Percentiles rank a stretch among this genome's conserved stretches.
Evolutionary conservation across 306 rosid species (phyloP).

Genomic region (Ammopiptanthus mongolicus): DNA sequence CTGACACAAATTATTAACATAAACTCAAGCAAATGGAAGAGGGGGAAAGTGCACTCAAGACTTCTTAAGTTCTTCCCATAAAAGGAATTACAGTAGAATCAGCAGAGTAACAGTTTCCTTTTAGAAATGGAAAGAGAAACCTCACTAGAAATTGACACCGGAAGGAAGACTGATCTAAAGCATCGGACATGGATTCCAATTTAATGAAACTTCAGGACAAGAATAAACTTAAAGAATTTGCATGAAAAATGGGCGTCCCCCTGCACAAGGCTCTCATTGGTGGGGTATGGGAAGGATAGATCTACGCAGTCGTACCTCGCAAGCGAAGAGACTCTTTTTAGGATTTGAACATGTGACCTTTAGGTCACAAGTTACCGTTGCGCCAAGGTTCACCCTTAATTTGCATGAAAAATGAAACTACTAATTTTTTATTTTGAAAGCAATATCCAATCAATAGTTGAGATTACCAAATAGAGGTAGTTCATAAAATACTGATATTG

Average conservation of each 20-base stretch:
- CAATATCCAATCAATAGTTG: background rate
- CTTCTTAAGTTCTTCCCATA: conserved; percentile 8
- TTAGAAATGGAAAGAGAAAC: background rate
- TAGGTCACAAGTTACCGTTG: too few species aligned
- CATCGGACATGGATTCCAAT: background rate
- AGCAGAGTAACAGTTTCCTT: background rate
- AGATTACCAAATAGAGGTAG: background rate
- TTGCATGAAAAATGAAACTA: too few species aligned
- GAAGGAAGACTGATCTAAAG: background rate
- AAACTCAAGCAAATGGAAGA: background rate
- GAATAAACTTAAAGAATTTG: background rate
- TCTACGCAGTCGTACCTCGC: too few species aligned
- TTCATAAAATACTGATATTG: background rate
- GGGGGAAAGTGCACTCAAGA: background rate
- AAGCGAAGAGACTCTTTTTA: too few species aligned
- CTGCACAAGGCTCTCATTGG: too few species aligned
- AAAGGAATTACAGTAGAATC: background rate
- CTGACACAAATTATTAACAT: background rate
- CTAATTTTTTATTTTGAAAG: background rate
- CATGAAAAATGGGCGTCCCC: background rate
- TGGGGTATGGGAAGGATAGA: too few species aligned
- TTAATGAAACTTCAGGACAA: background rate
- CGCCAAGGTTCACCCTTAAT: too few species aligned
- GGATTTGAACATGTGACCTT: too few species aligned
- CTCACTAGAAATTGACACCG: background rate